A percentile compares a stretch with the other conserved stretches of the same genome.
Evolutionary conservation across 768 basidiomycete species (phyloP).

Genomic region (Gymnopilus junonius): DNA sequence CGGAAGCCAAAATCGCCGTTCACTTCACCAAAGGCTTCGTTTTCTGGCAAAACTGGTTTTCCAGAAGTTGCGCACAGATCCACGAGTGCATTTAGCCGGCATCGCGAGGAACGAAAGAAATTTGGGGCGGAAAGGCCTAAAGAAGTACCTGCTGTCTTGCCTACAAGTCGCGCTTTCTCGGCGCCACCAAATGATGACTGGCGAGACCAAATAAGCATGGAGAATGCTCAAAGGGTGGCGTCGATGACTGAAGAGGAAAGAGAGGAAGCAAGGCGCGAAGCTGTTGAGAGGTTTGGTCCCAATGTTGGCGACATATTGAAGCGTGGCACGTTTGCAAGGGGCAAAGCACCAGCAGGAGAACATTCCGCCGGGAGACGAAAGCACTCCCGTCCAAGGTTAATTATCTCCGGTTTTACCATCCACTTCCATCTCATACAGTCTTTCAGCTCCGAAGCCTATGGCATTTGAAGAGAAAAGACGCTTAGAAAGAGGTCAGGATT

Average conservation of each 20-base stretch:
- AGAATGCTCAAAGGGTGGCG: constrained; percentile 67
- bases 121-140: constrained; percentile 20
- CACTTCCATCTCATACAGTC: neutral
- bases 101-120: constrained; percentile 42
- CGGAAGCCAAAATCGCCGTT: constrained; percentile 37
- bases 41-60: constrained; percentile 54
- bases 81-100: constrained; percentile 62
- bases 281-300: constrained; percentile 74
- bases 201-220: constrained; percentile 61
- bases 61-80: constrained; percentile 68
- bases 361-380: neutral
- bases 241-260: constrained; percentile 75
- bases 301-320: constrained; percentile 66
- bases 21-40: constrained; percentile 30
- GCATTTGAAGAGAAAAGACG: neutral
- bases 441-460: neutral
- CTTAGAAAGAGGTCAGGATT: neutral
- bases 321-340: constrained; percentile 56
- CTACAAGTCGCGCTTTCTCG: constrained; percentile 4
- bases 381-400: neutral
- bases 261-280: constrained; percentile 64
- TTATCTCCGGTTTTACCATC: neutral
- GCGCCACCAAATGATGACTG: constrained; percentile 41
- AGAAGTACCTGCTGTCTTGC: constrained; percentile 32
- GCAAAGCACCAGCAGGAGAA: constrained; percentile 22